These are phyloP conservation scores for Cyberlindnera misumaiensis DNA, from an alignment of 805 yeast species.

Conservation along the genomic window DNA sequence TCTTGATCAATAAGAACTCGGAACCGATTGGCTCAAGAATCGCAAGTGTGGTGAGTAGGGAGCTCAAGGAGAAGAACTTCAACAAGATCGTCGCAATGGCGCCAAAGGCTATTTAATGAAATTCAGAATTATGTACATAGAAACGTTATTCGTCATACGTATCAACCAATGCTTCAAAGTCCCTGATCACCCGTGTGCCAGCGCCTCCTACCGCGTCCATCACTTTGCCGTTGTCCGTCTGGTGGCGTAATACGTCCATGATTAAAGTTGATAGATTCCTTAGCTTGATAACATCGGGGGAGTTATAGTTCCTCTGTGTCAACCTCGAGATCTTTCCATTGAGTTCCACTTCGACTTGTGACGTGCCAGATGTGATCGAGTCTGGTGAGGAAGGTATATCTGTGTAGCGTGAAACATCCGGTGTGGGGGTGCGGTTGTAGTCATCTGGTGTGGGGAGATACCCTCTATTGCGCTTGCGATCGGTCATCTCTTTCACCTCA, in stretches of 20 bases:
- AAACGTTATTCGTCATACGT: conserved; percentile 5
- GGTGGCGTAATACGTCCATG: conserved; percentile 13
- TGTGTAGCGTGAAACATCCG: neutral
- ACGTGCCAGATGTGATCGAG: conserved; percentile 5
- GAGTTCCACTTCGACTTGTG: conserved; percentile 18
- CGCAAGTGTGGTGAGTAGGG: conserved; percentile 84
- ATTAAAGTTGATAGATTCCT: conserved; percentile 13
- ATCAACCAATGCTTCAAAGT: conserved; percentile 11
- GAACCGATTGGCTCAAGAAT: conserved; percentile 96
- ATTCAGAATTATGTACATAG: neutral
- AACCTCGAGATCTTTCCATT: conserved; percentile 10
- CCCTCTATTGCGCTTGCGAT: neutral
- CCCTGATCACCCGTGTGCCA: conserved; percentile 8
- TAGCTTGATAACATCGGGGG: conserved; percentile 13
- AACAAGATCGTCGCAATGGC: conserved; percentile 87
- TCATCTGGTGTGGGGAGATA: conserved; percentile 17
- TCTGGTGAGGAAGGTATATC: conserved; percentile 21
- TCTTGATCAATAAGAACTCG: conserved; percentile 81
- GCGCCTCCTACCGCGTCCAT: conserved; percentile 10
- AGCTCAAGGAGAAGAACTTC: conserved; percentile 74
- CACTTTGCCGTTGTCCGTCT: conserved; percentile 9
- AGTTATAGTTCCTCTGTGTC: conserved; percentile 7
- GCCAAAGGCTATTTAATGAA: conserved; percentile 49
- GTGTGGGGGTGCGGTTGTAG: neutral
- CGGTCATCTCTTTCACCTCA: conserved; percentile 5